phyloP scores from a whole-genome alignment of 768 basidiomycete genomes.

The Boletus subparvulus region DNA sequence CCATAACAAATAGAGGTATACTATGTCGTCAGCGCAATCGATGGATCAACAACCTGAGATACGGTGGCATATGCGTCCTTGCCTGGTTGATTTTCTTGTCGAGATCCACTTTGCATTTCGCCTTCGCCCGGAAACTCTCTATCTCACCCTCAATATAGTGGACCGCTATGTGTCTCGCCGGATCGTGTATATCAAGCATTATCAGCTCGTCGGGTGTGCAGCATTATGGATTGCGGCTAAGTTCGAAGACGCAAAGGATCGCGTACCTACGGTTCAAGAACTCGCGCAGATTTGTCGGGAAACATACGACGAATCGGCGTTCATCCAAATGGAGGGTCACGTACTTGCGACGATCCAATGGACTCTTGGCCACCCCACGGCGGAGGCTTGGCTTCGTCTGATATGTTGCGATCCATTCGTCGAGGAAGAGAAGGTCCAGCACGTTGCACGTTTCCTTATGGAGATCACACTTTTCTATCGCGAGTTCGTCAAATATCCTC shows the following conservation, averaged over 20 bases:
- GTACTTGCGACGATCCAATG: conserved; percentile 95
- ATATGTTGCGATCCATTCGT: conserved; percentile 71
- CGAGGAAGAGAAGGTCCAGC: conserved; percentile 90
- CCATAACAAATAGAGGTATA: conserved; percentile 55
- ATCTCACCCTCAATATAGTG: conserved; percentile 97
- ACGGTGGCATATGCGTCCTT: conserved; percentile 98
- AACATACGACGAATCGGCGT: conserved; percentile 95
- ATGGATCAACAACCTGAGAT: conserved; percentile 99
- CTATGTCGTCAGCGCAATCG: conserved; percentile 88
- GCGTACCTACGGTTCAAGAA: conserved; percentile 93
- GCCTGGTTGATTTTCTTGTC: conserved; percentile 97
- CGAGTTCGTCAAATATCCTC: conserved; percentile 84
- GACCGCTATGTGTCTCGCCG: conserved; percentile 99
- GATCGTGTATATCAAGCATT: conserved; percentile 98
- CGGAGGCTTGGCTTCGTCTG: conserved; percentile 93
- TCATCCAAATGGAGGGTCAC: conserved; percentile 99
- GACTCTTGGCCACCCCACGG: conserved; percentile 95
- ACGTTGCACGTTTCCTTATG: conserved; percentile 97
- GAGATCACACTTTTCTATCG: conserved; percentile 98
- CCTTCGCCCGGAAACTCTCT: conserved; percentile 96
- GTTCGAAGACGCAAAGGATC: conserved; percentile 98
- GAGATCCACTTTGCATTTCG: conserved; percentile 98
- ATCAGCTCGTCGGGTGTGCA: conserved; percentile 97
- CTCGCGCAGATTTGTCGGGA: conserved; percentile 94
- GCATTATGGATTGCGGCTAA: conserved; percentile 99